These are phyloP conservation scores for Colletotrichum sp. DNA, from an alignment of 2,329 filamentous ascomycete species.

Conservation along the genomic window DNA sequence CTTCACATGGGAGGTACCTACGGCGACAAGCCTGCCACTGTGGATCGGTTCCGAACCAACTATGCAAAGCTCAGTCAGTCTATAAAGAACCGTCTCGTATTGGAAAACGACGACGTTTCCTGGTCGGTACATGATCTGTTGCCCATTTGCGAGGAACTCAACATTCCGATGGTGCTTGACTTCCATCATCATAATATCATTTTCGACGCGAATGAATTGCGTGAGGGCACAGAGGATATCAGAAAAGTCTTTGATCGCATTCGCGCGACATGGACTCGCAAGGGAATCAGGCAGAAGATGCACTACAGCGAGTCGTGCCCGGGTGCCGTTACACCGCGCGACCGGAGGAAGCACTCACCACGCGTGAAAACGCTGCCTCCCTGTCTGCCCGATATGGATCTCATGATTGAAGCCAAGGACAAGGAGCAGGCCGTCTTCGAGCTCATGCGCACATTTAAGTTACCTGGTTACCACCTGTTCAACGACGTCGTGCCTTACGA, in stretches of 20 bases:
- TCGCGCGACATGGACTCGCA: conserved; percentile 80
- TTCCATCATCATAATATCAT: conserved; percentile 97
- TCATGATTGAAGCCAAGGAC: conserved; percentile 99
- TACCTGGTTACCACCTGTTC: conserved; percentile 79
- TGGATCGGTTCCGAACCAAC: conserved; percentile 78
- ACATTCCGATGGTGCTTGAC: conserved; percentile 90
- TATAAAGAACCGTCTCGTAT: conserved; percentile 80
- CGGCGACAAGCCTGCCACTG: conserved; percentile 80
- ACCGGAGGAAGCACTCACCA: conserved; percentile 84
- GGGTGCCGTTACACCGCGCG: conserved; percentile 75
- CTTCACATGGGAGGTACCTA: conserved; percentile 92
- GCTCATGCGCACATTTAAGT: conserved; percentile 84
- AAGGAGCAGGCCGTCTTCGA: conserved; percentile 98
- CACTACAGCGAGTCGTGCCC: conserved; percentile 87
- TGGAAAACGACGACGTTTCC: conserved; percentile 93
- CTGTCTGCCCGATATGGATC: conserved; percentile 81
- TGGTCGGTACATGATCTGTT: conserved; percentile 93
- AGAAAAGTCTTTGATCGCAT: conserved; percentile 77
- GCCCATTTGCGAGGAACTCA: conserved; percentile 89
- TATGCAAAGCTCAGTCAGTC: conserved; percentile 69
- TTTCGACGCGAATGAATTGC: conserved; percentile 73
- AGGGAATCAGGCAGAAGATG: conserved; percentile 92
- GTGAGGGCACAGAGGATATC: conserved; percentile 87
- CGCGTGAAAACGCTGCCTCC: conserved; percentile 82
- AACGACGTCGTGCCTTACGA: conserved; percentile 80